Evolutionary conservation across 164 flowering plant species (phyloP).

Genomic region (Cinnamomum micranthum): DNA sequence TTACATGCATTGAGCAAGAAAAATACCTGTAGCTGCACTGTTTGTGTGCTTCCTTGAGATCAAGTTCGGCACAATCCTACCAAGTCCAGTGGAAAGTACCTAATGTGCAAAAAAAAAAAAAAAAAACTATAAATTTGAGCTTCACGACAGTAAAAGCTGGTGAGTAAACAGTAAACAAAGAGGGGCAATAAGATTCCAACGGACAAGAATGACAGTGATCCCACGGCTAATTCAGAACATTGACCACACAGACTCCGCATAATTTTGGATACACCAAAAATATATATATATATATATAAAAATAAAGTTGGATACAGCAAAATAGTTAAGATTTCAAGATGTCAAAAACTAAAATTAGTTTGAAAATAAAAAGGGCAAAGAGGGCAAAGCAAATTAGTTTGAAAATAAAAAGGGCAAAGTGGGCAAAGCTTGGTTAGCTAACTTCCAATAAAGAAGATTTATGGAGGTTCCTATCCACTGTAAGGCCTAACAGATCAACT

Average conservation of each 20-base stretch:
- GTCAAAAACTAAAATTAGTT: too few species aligned
- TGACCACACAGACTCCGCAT: too few species aligned
- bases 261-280: too few species aligned
- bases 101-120: constrained; percentile 23
- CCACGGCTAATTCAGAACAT: too few species aligned
- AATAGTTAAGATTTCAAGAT: not conserved
- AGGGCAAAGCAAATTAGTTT: too few species aligned
- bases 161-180: not conserved
- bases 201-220: too few species aligned
- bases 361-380: too few species aligned
- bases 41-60: constrained; percentile 99
- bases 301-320: too few species aligned
- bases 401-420: too few species aligned
- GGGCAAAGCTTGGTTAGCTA: not conserved
- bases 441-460: not conserved
- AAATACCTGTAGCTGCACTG: constrained; percentile 90
- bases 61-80: constrained; percentile 96
- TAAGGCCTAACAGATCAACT: not conserved
- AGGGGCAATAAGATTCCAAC: not conserved
- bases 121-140: not conserved
- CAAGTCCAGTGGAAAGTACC: constrained; percentile 98
- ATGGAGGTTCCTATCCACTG: not conserved
- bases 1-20: not conserved
- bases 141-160: not conserved
- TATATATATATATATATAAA: too few species aligned